A percentile compares a stretch with the other conserved stretches of the same genome.
Evolutionary conservation across 192 early-diverging fungal genomes (phyloP).

Genomic region (Gryganskiella cystojenkinii): DNA sequence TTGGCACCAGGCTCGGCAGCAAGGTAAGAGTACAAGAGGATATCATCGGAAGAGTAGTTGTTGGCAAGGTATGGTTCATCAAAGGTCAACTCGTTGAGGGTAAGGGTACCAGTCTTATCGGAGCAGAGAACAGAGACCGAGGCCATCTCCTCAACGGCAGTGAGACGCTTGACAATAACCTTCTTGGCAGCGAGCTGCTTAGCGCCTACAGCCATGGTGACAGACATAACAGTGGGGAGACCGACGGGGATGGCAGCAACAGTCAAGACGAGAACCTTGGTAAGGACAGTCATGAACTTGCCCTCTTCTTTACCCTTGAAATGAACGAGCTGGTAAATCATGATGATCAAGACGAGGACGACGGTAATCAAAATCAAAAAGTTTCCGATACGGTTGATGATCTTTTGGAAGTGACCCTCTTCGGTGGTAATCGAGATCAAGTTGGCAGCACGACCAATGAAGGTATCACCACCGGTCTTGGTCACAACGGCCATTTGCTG

Average conservation of each 20-base stretch:
- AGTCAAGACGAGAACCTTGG: conserved; percentile 80
- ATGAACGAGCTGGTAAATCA: conserved; percentile 70
- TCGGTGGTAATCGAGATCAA: conserved; percentile 89
- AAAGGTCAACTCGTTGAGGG: conserved; percentile 86
- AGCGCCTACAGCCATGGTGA: conserved; percentile 90
- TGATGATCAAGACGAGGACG: conserved; percentile 77
- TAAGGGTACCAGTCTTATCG: conserved; percentile 85
- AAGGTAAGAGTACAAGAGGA: conserved; percentile 76
- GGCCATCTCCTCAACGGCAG: conserved; percentile 67
- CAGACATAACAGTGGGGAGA: conserved; percentile 86
- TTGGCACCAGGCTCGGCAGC: conserved; percentile 84
- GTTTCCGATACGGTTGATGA: conserved; percentile 89
- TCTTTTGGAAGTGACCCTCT: conserved; percentile 94
- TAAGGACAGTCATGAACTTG: conserved; percentile 68
- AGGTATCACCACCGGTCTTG: conserved; percentile 91
- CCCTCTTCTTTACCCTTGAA: conserved; percentile 55
- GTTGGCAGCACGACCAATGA: conserved; percentile 92
- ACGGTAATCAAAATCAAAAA: conserved; percentile 84
- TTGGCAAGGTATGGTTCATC: conserved; percentile 76
- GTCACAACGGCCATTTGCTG: conserved; percentile 88
- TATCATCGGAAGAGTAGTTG: conserved; percentile 71
- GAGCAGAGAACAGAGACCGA: conserved; percentile 79
- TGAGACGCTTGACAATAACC: conserved; percentile 90
- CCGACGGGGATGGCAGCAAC: conserved; percentile 90
- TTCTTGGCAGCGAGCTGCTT: conserved; percentile 82